Percentiles rank a stretch among this genome's conserved stretches.
These are phyloP conservation scores for Hemisphaericaspora nanyangensis DNA, from an alignment of 805 yeast genomes.

Conservation along the genomic window DNA sequence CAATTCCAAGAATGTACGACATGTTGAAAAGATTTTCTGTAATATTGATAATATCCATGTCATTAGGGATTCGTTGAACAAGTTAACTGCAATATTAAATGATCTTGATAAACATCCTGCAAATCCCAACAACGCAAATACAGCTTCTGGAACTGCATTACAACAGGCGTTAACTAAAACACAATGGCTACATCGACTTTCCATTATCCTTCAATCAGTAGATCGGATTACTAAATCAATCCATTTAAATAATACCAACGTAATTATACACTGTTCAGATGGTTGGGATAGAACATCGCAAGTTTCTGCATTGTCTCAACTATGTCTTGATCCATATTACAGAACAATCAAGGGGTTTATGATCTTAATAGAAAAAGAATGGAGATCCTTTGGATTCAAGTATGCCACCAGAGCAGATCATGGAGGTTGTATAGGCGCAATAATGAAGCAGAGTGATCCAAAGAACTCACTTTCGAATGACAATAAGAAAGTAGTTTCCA, in stretches of 20 bases:
- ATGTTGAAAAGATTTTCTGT: conserved; percentile 67
- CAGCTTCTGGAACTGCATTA: conserved; percentile 17
- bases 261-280: conserved; percentile 91
- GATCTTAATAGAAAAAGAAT: conserved; percentile 84
- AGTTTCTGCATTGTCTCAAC: conserved; percentile 73
- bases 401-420: conserved; percentile 83
- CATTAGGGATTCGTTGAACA: conserved; percentile 78
- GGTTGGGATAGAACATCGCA: conserved; percentile 99
- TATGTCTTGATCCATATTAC: conserved; percentile 86
- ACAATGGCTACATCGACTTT: conserved; percentile 75
- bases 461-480: conserved; percentile 1
- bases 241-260: conserved; percentile 75
- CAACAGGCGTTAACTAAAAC: conserved; percentile 58
- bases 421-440: conserved; percentile 48
- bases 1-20: conserved; percentile 14
- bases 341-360: conserved; percentile 87
- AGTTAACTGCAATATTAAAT: conserved; percentile 57
- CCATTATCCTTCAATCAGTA: conserved; percentile 67
- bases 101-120: conserved; percentile 61
- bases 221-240: conserved; percentile 79
- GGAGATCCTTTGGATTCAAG: conserved; percentile 92
- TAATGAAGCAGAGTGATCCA: conserved; percentile 16
- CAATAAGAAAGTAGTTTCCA: neutral
- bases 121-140: conserved; percentile 8
- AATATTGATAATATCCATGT: conserved; percentile 96